Evolutionary conservation across 257 asterid species (phyloP), one percentile per base, ranked within the genome.

Genomic region (Solanum arcanum): DNA sequence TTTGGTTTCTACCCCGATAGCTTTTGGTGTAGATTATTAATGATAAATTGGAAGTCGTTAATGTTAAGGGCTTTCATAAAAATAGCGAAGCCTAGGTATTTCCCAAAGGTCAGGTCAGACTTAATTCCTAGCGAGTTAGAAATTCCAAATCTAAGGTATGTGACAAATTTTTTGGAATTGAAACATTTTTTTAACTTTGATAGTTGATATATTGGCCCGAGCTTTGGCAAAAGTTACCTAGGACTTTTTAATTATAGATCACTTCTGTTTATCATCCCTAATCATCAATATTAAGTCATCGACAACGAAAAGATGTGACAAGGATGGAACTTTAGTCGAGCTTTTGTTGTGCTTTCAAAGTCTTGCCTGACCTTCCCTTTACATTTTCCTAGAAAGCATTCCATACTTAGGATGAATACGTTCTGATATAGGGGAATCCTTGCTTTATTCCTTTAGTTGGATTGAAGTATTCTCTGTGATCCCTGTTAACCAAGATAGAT

Each of bases 381-480:
- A 7, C 2, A 23, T 23, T 60, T 60, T 5, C 14, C 31, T 60
- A 10, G 15, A 60, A 10, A 60, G 14, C 15, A 21, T 60, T 60
- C 14, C 29, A 60, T 60, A 23, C 7, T 9, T 3, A 23, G 11
- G 12, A 60, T 60, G 15, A 60, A 60, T 60, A 60, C 4, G n/a
- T 60, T 23, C 2, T 0, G 2, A 9, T 6, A 23, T 23, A 9
- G 3, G 69, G 69, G 69, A 0, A 7, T 9, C 29, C 6, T 9
- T 60, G 3, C 7, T 14, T 23, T 9, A 60, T 60, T 9, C 31
- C 15, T 6, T 0, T 60, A 21, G 0, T 21, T 60, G 29, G 69
- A 4, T 23, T 0, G 3, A 60, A 60, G 3, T 21, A 62, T 9
- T 23, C 0, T 0, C 15, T 62, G 0, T 4, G 1, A 2, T 3